phyloP scores from a whole-genome alignment of 345 rosid genomes.

The Eutrema yunnanense region DNA sequence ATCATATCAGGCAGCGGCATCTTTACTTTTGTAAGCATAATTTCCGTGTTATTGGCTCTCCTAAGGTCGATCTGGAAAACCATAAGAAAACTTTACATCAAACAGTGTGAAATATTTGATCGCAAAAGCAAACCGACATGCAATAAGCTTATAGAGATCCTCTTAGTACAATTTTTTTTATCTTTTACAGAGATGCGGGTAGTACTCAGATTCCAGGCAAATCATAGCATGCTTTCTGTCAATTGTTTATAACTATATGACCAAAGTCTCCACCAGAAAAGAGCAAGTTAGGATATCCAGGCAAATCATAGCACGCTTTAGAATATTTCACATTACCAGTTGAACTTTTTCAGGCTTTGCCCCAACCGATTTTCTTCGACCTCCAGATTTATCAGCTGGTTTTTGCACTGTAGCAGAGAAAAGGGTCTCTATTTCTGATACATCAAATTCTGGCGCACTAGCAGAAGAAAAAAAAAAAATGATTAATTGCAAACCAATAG shows the following conservation, averaged over 20 bases:
- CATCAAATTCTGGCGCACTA: slow-evolving; percentile 89
- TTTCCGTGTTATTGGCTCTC: slow-evolving; percentile 98
- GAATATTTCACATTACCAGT: slow-evolving; percentile 49
- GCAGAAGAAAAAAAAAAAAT: neutral
- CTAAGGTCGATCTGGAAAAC: slow-evolving; percentile 80
- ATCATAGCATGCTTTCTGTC: slow-evolving; percentile 12
- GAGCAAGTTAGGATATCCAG: neutral
- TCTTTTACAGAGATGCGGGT: neutral
- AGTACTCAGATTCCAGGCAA: neutral
- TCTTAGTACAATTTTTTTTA: neutral
- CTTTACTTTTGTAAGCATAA: slow-evolving; percentile 99
- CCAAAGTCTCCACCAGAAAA: slow-evolving; percentile 12
- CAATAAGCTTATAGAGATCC: neutral
- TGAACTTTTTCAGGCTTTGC: slow-evolving; percentile 79
- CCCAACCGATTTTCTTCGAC: slow-evolving; percentile 66
- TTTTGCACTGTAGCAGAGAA: slow-evolving; percentile 82
- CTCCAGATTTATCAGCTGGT: slow-evolving; percentile 61
- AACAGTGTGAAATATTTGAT: neutral
- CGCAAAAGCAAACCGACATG: neutral
- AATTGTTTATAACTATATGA: neutral
- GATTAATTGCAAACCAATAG: slow-evolving; percentile 2
- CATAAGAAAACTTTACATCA: neutral
- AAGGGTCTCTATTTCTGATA: slow-evolving; percentile 86
- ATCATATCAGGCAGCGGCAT: slow-evolving; percentile 99
- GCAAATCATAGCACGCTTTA: neutral